These are phyloP conservation scores for Agrocybe chaxingu DNA, from an alignment of 768 basidiomycete genomes.

Conservation along the genomic window DNA sequence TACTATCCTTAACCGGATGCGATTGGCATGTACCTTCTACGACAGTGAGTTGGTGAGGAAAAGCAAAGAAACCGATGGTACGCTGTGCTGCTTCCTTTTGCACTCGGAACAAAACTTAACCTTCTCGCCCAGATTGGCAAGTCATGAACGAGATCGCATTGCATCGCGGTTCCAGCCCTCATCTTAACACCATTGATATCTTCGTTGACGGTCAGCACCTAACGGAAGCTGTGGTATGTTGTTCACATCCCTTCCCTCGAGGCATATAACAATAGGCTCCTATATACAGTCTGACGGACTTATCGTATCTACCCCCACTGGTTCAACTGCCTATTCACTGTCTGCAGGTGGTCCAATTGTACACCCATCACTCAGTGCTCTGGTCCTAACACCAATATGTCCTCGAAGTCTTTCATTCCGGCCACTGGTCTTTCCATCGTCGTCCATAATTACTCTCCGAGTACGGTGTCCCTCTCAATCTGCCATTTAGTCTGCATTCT, in stretches of 20 bases:
- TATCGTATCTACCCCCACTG: slow-evolving; percentile 93
- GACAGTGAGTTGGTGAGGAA: slow-evolving; percentile 57
- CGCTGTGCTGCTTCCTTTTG: slow-evolving; percentile 13
- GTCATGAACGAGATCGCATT: slow-evolving; percentile 97
- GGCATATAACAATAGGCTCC: background rate
- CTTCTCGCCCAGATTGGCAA: slow-evolving; percentile 67
- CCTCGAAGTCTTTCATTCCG: slow-evolving; percentile 90
- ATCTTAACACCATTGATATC: slow-evolving; percentile 90
- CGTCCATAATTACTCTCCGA: slow-evolving; percentile 69
- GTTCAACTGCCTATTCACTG: slow-evolving; percentile 94
- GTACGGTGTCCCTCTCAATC: slow-evolving; percentile 36
- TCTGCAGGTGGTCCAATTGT: slow-evolving; percentile 96
- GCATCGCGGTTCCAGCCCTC: slow-evolving; percentile 88
- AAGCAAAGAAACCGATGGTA: slow-evolving; percentile 57
- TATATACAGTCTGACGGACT: slow-evolving; percentile 78
- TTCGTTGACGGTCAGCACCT: slow-evolving; percentile 93
- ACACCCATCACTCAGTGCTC: slow-evolving; percentile 85
- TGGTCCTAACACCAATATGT: slow-evolving; percentile 94
- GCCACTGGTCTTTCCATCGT: slow-evolving; percentile 85
- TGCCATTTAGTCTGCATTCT: background rate
- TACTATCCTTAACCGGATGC: slow-evolving; percentile 86
- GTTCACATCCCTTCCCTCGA: slow-evolving; percentile 4
- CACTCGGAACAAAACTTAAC: background rate
- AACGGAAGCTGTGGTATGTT: slow-evolving; percentile 89
- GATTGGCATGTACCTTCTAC: slow-evolving; percentile 78